Evolutionary conservation across 129 eudicot species (phyloP).

Genomic region (Heracleum sosnowskyi): DNA sequence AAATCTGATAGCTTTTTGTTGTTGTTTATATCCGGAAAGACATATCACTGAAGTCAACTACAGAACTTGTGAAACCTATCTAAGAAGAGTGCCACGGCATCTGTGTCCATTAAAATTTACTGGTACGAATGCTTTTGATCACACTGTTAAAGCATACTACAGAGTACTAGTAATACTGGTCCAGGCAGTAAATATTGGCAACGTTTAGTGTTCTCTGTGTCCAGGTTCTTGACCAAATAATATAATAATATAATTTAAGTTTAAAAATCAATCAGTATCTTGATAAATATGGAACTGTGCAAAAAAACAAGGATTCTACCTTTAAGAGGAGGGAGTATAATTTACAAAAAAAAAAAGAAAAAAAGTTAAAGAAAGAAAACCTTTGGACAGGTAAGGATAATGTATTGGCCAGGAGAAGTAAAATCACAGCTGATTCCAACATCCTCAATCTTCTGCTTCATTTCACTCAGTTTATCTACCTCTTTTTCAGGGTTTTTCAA

Average conservation of each 20-base stretch:
- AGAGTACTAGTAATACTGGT: background rate
- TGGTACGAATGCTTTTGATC: background rate
- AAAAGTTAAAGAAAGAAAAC: constrained; percentile 12
- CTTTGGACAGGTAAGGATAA: constrained; percentile 53
- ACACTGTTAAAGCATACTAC: background rate
- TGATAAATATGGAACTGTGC: background rate
- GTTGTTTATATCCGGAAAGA: background rate
- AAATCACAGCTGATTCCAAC: constrained; percentile 38
- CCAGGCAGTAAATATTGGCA: background rate
- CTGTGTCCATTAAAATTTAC: background rate
- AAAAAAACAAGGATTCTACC: too few species aligned
- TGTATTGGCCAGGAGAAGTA: constrained; percentile 48
- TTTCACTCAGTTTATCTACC: constrained; percentile 15
- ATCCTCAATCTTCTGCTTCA: constrained; percentile 43
- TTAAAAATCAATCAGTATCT: background rate
- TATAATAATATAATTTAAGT: background rate
- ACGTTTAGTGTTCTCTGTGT: background rate
- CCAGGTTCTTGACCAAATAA: background rate
- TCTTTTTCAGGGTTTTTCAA: constrained; percentile 17
- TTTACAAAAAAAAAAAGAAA: background rate
- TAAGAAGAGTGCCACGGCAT: background rate
- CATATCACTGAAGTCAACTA: background rate
- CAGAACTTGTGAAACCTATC: background rate
- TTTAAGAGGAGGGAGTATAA: background rate
- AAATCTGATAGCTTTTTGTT: background rate